Evolutionary conservation across 208 protist genomes (phyloP).

Genomic region (Kentomonas sorsogonicus): DNA sequence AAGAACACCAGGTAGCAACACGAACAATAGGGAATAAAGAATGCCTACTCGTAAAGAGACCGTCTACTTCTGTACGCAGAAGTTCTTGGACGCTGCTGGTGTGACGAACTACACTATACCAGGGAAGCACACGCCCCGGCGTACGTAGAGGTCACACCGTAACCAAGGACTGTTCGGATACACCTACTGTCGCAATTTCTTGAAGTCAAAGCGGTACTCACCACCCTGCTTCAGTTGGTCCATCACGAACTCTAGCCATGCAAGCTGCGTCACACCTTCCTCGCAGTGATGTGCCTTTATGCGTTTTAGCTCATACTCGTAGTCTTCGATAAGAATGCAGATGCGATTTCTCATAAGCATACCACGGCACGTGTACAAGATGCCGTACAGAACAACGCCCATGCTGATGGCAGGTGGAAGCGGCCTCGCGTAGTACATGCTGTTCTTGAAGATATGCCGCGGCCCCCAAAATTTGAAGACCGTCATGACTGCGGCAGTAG

Average conservation of each 20-base stretch:
- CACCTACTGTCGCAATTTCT: constrained; percentile 58
- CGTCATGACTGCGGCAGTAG: constrained; percentile 46
- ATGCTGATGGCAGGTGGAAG: constrained; percentile 84
- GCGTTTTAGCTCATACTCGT: constrained; percentile 88
- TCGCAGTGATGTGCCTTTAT: constrained; percentile 88
- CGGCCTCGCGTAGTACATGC: constrained; percentile 80
- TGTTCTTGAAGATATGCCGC: constrained; percentile 88
- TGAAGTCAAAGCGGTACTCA: constrained; percentile 79
- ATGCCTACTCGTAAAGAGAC: too few relatives aligned
- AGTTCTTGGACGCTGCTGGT: too few relatives aligned
- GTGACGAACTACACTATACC: too few relatives aligned
- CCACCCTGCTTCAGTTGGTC: constrained; percentile 79
- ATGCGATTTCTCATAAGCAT: constrained; percentile 86
- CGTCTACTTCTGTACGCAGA: too few relatives aligned
- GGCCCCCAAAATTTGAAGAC: constrained; percentile 84
- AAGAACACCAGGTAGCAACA: too few relatives aligned
- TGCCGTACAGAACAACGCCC: constrained; percentile 78
- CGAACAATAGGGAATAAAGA: too few relatives aligned
- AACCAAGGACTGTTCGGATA: too few relatives aligned
- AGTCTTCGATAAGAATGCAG: constrained; percentile 88
- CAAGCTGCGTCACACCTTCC: constrained; percentile 78
- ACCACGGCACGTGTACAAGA: constrained; percentile 78
- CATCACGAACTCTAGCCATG: constrained; percentile 86
- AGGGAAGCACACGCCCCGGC: too few relatives aligned
- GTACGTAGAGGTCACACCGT: neutral